Evolutionary conservation across 345 rosid genomes (phyloP).

Genomic region (Lepidium sativum): DNA sequence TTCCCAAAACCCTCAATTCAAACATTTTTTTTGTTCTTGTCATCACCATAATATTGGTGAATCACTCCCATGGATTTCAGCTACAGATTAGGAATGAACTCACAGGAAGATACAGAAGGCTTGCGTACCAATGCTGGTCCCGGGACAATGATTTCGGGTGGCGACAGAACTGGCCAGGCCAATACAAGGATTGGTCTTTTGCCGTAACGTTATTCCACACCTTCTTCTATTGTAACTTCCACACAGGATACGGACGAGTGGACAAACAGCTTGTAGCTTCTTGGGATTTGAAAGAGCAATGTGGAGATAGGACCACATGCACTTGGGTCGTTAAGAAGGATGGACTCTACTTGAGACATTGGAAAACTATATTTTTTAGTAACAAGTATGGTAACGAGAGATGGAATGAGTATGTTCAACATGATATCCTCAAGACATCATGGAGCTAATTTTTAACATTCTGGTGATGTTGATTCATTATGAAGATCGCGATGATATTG

Average conservation of each 20-base stretch:
- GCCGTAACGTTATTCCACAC: conserved; percentile 17
- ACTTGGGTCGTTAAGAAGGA: conserved; percentile 29
- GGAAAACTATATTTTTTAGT: conserved; percentile 23
- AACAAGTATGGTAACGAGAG: conserved; percentile 29
- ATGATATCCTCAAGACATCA: conserved; percentile 16
- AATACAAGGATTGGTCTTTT: conserved; percentile 19
- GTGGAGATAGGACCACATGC: conserved; percentile 23
- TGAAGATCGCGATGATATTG: not conserved
- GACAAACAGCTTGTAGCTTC: conserved; percentile 13
- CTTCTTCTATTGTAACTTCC: conserved; percentile 21
- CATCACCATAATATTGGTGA: conserved; percentile 18
- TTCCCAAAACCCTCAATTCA: conserved; percentile 5
- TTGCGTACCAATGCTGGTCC: conserved; percentile 29
- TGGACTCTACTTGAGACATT: conserved; percentile 23
- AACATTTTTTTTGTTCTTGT: conserved; percentile 12
- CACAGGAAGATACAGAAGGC: conserved; percentile 18
- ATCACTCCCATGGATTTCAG: conserved; percentile 28
- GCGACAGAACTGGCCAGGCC: conserved; percentile 25
- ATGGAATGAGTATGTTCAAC: conserved; percentile 19
- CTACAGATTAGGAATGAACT: conserved; percentile 23
- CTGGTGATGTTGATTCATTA: not conserved
- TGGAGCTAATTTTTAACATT: conserved; percentile 17
- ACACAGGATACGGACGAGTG: conserved; percentile 19
- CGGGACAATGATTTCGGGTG: conserved; percentile 24
- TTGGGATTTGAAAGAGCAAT: conserved; percentile 12